Conservation (phyloP, 768 basidiomycete genomes). For the Boletus sp. region DNA sequence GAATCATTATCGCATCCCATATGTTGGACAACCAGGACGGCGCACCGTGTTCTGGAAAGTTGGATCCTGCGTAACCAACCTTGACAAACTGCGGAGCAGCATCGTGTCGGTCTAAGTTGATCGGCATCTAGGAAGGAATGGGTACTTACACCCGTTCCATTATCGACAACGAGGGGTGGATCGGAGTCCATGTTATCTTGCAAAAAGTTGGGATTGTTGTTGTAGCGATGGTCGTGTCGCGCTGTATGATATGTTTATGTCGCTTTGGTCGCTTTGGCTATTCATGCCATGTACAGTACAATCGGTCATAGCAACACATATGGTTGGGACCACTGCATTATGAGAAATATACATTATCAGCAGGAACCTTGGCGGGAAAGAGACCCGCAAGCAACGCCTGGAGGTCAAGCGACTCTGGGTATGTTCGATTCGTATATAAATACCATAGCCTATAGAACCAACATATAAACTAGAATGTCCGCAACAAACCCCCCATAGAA, state of each 20-base stretch:
- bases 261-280: conserved; percentile 10
- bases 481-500: background rate
- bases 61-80: conserved; percentile 87
- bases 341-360: too few species aligned
- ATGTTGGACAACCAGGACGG: background rate
- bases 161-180: conserved; percentile 75
- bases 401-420: too few species aligned
- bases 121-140: conserved; percentile 1
- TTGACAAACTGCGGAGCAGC: conserved; percentile 75
- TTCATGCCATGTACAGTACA: too few species aligned
- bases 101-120: background rate
- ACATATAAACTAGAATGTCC: background rate
- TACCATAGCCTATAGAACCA: background rate
- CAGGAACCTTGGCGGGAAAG: too few species aligned
- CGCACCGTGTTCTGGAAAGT: conserved; percentile 92
- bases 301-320: too few species aligned
- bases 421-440: background rate
- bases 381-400: too few species aligned
- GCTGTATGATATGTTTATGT: conserved; percentile 15
- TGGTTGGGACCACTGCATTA: too few species aligned
- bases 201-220: background rate
- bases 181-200: conserved; percentile 28
- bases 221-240: background rate
- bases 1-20: background rate
- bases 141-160: conserved; percentile 77